Base-by-base conservation (phyloP, 768 basidiomycete species). In the Neoboletus magnificus region DNA sequence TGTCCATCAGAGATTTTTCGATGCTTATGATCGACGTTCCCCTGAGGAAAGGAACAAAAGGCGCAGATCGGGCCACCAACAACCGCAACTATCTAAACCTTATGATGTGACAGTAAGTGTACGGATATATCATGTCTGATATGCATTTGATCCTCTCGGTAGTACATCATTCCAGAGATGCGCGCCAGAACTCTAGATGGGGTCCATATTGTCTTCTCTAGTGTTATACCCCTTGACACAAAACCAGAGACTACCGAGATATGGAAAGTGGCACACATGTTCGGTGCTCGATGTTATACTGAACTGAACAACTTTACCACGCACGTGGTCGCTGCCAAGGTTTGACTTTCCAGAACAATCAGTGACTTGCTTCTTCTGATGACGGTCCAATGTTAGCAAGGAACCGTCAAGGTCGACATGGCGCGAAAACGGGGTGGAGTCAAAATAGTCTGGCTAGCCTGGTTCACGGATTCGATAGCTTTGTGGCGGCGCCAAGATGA, bases 261-360 rank as follows among this genome's bases (percentile, higher is more conserved):
- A 48, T 96, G 93, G 93, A 79, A 82, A 61, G 79, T 87, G 68
- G 93, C 96, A 13, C 79, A 81, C 46, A 86, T 89, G 73, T 98
- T 97, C 63, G 96, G 96, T 10, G 96, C 96, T 3, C 77, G 76
- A 45, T 91, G 88, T 70, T 81, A 85, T 45, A 86, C 81, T 16
- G 86, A 92, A 59, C 68, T 97, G 39, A 79, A 77, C 5, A 71
- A 69, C 27, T 73, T 79, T 2, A 81, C 90, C 22, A 98, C 96
- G 0, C 97, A 99, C 63, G 87, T 98, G 37, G 92, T 99, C 22
- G 89, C 93, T 22, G 90, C 87, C 10, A 92, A 93, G 80, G 91
- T 91, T 57, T 55, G 69, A 62, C 36, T 39, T 37, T 53, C 8
- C 15, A 18, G n/a, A 42, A 50, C 12, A 40, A 37, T 40, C 23